phyloP scores from a whole-genome alignment of 2,329 filamentous ascomycete genomes.

The Colletotrichum sp. region DNA sequence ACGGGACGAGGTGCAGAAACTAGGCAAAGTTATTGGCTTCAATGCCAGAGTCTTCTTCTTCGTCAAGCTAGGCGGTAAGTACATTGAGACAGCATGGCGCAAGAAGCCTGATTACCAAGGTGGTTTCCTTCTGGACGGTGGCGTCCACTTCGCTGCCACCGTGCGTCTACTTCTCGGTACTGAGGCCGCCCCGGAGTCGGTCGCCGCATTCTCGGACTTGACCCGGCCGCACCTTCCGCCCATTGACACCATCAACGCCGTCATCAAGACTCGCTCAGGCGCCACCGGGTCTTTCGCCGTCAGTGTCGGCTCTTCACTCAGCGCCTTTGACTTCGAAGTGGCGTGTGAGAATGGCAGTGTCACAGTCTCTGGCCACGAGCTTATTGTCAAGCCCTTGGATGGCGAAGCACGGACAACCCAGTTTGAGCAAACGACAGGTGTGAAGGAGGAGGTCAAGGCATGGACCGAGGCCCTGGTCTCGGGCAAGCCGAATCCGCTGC shows the following conservation, averaged over 20 bases:
- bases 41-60: constrained; percentile 47
- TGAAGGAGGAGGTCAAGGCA: constrained; percentile 64
- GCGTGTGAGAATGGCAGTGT: constrained; percentile 64
- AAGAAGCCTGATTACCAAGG: constrained; percentile 75
- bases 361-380: constrained; percentile 48
- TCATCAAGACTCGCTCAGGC: constrained; percentile 58
- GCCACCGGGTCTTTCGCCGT: constrained; percentile 61
- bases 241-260: constrained; percentile 69
- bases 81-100: constrained; percentile 53
- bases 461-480: constrained; percentile 60
- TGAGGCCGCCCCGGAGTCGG: constrained; percentile 42
- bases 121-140: constrained; percentile 78
- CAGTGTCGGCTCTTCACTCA: constrained; percentile 61
- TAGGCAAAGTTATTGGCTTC: constrained; percentile 50
- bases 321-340: constrained; percentile 59
- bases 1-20: constrained; percentile 39
- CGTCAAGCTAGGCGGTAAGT: constrained; percentile 36
- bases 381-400: constrained; percentile 40
- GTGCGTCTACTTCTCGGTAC: constrained; percentile 62
- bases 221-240: constrained; percentile 62
- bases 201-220: constrained; percentile 57
- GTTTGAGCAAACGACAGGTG: constrained; percentile 57
- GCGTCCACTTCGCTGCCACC: constrained; percentile 74
- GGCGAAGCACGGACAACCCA: constrained; percentile 37
- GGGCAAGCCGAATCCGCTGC: constrained; percentile 53